Percentiles rank a stretch among this genome's conserved stretches.
Conservation (phyloP, 768 basidiomycete species). For the Rhizopogon salebrosus region DNA sequence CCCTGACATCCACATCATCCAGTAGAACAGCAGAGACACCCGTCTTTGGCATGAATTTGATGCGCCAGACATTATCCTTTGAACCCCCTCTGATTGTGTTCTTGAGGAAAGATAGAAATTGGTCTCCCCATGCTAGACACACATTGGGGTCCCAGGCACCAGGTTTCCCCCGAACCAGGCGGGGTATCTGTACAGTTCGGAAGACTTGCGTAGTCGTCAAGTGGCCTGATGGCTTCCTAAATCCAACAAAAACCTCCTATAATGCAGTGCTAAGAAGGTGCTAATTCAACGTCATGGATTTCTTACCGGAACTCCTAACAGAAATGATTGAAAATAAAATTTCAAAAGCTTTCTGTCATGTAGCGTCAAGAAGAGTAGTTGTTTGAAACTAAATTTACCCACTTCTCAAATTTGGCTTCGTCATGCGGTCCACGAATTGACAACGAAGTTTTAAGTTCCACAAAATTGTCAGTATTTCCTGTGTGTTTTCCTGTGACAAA, state of each 20-base stretch:
- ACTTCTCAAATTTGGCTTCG: constrained; percentile 79
- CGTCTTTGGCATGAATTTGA: constrained; percentile 52
- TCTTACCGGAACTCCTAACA: constrained; percentile 84
- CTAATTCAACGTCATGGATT: background rate
- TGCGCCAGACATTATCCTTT: constrained; percentile 58
- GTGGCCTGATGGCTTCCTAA: constrained; percentile 73
- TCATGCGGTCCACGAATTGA: constrained; percentile 60
- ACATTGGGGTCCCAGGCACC: constrained; percentile 72
- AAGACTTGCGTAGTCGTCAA: constrained; percentile 65
- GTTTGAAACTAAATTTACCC: constrained; percentile 10
- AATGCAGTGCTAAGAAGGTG: constrained; percentile 1
- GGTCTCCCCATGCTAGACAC: constrained; percentile 71
- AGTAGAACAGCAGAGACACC: constrained; percentile 53
- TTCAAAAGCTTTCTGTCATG: constrained; percentile 75
- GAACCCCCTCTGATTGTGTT: constrained; percentile 22
- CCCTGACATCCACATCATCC: constrained; percentile 42
- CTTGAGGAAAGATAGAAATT: constrained; percentile 53
- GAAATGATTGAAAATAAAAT: constrained; percentile 88
- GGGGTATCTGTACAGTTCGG: constrained; percentile 75
- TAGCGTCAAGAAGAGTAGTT: constrained; percentile 1
- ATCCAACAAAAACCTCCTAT: constrained; percentile 84
- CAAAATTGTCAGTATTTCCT: constrained; percentile 60
- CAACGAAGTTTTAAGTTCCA: constrained; percentile 87
- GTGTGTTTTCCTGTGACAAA: constrained; percentile 50
- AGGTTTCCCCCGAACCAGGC: constrained; percentile 68